Evolutionary conservation across 2,329 filamentous ascomycete genomes (phyloP).

Genomic region (Aspergillus fischeri): DNA sequence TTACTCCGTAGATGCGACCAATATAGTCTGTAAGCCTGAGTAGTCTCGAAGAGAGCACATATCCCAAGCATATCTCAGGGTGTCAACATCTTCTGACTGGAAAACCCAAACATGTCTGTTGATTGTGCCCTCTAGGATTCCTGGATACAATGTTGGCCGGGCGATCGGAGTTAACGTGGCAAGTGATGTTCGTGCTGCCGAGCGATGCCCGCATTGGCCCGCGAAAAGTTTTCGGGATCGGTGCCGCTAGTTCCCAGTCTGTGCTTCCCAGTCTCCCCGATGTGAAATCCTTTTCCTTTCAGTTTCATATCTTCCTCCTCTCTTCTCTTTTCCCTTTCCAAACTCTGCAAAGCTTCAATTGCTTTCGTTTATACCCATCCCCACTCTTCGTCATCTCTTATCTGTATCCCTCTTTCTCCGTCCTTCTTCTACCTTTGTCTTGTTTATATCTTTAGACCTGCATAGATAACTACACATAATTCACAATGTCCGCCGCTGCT

Average conservation of each 20-base stretch:
- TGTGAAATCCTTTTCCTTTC: constrained; percentile 15
- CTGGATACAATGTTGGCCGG: constrained; percentile 11
- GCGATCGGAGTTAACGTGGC: constrained; percentile 18
- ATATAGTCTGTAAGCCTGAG: background rate
- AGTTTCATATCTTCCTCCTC: constrained; percentile 24
- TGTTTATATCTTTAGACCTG: constrained; percentile 10
- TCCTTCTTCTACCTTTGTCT: constrained; percentile 10
- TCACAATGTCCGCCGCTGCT: constrained; percentile 40
- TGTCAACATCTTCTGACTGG: background rate
- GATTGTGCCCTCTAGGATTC: background rate
- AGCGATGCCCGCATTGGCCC: constrained; percentile 20
- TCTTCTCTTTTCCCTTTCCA: constrained; percentile 13
- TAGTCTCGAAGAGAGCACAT: background rate
- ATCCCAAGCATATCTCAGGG: background rate
- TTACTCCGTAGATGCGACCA: background rate
- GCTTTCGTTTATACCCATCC: constrained; percentile 6
- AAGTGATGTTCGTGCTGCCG: constrained; percentile 11
- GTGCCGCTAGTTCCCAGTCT: constrained; percentile 17
- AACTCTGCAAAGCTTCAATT: constrained; percentile 17
- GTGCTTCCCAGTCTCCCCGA: background rate
- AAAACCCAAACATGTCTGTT: background rate
- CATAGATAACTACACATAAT: constrained; percentile 14
- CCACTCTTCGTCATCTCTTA: constrained; percentile 3
- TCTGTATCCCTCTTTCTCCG: constrained; percentile 8
- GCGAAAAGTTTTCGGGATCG: constrained; percentile 33